Base-by-base conservation (phyloP, 2,329 filamentous ascomycete species). In the Trichoderma koningii region DNA sequence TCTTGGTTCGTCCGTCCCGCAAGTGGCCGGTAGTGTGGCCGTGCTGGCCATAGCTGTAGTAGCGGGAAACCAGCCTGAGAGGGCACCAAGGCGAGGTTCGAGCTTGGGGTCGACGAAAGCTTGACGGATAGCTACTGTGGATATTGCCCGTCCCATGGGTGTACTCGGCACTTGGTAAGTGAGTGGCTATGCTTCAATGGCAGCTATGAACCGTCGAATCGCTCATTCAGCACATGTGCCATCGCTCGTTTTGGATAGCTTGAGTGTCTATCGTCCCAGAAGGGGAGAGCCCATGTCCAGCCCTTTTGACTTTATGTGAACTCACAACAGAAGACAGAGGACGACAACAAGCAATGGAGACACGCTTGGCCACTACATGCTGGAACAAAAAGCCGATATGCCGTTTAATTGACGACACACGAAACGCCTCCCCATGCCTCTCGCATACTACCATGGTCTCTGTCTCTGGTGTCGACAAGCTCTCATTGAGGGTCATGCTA, bases 1-100 rank as follows among this genome's bases (percentile, higher is more conserved):
- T 66, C 70, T 38, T 75, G 71, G 71, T 77, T 76, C 70, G 75
- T 57, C 44, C 70, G 75, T 57, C 47, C 53, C 60, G 44, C 48
- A 15, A 38, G 34, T 38, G 34, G 34, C 34, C 34, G 34, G 34
- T 38, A 38, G 34, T 38, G 34, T 52, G 48, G 48, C 26, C 17
- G 48, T 52, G 30, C 41, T 65, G 65, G 30, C 65, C 61, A 59
- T 64, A 48, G 63, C 30, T 44, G 44, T 62, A 62, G 48, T 48
- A 48, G 55, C 42, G 30, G 41, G 17, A 38, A 38, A 38, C 10
- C 34, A 38, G 57, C 23, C 15, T 62, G 21, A 41, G 48, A 62
- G 52, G 48, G 48, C 59, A 53, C 48, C 50, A 55, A 38, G 12
- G 34, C 34, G 3, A 38, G 38, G 48, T 44, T 23, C 45, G 38